Evolutionary conservation across 306 rosid species (phyloP), one percentile per base, ranked within the genome.

Genomic region (Begonia peltatifolia): DNA sequence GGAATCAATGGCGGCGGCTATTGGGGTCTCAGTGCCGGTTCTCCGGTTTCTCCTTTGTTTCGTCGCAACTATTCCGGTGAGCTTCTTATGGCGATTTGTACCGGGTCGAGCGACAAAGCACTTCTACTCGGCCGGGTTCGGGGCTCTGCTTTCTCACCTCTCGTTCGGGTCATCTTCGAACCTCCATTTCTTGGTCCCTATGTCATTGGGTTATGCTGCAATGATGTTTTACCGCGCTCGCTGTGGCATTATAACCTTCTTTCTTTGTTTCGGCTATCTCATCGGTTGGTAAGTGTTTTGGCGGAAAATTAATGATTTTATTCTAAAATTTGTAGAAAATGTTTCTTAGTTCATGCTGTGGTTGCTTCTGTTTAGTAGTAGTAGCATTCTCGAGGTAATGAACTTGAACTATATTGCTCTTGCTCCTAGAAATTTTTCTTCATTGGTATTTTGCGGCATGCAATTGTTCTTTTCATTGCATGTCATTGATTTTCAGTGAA

Each of bases 161-260:
- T 76, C 96, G 0, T 92, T 92, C 20, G 99, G 99, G 5, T 72
- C 83, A 76, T 86, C 96, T 20, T 83, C 99, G 23, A 92, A 83
- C 52, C 86, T 86, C 35, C 99, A 83, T 36, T 92, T 86, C 50
- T 59, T 79, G 51, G 84, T 81, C 9, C 94, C 82, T 1, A 92
- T 92, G 93, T 15, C 71, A 0, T 59, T 92, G 18, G 96, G 94
- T 5, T 92, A 92, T 47, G 80, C 84, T 59, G 76, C 99, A 52
- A 92, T 92, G 99, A 47, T 79, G 18, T 63, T 86, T 25, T 65
- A 42, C 50, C 95, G 87, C n/a, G 72, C 67, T 13, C 76, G 65
- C 23, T 92, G 96, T 46, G 99, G 99, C 35, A 50, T 90, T 47
- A 14, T 83, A 50, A 83, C 99, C 6, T 90, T 83, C 74, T 62